Conservation (phyloP, 768 basidiomycete genomes). For the Kwoniella dejecticola region DNA sequence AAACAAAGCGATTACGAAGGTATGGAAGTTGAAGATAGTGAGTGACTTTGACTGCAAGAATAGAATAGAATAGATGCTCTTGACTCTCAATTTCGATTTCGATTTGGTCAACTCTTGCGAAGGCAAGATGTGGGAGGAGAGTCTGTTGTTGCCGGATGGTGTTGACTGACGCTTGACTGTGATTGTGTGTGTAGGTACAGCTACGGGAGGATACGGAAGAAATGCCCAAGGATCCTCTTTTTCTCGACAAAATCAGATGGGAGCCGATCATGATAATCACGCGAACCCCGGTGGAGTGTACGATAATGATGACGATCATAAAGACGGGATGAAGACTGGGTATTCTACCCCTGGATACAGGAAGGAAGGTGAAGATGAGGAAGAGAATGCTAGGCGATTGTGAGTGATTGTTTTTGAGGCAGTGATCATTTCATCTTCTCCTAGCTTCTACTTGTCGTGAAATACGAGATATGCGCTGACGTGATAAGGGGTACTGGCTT, state of each 20-base stretch:
- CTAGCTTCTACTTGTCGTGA: too few relatives aligned
- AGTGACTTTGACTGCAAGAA: background rate
- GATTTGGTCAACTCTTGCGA: too few relatives aligned
- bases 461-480: too few relatives aligned
- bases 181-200: conserved; percentile 34
- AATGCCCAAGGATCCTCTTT: conserved; percentile 37
- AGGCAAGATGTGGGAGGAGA: too few relatives aligned
- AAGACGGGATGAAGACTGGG: conserved; percentile 44
- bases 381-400: conserved; percentile 29
- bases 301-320: conserved; percentile 26
- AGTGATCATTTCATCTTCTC: background rate
- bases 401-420: conserved; percentile 12
- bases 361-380: conserved; percentile 43
- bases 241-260: conserved; percentile 48
- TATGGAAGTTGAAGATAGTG: conserved; percentile 13
- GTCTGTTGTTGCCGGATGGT: too few relatives aligned
- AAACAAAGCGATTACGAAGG: conserved; percentile 24
- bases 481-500: too few relatives aligned
- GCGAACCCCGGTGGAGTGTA: conserved; percentile 22
- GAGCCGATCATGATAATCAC: conserved; percentile 24
- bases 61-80: too few relatives aligned
- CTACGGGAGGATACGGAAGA: conserved; percentile 40
- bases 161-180: too few relatives aligned
- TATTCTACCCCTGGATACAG: conserved; percentile 49
- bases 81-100: too few relatives aligned